phyloP scores from a whole-genome alignment of 2,329 filamentous ascomycete species.

The Phoma herbarum region DNA sequence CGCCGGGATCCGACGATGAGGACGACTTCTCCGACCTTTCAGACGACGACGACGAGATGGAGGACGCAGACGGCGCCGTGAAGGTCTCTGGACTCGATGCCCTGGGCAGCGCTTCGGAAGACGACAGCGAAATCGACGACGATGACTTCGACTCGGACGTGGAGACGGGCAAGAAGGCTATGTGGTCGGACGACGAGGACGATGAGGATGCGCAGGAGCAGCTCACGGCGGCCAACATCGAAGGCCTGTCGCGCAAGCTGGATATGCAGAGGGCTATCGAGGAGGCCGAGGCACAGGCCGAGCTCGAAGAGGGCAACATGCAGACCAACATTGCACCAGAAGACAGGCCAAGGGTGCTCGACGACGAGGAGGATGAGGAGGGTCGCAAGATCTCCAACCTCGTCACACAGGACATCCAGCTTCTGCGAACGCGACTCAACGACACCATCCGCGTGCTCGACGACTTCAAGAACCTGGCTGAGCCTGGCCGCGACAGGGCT shows the following conservation, averaged over 20 bases:
- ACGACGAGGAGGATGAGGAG: slow-evolving; percentile 67
- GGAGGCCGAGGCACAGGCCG: slow-evolving; percentile 82
- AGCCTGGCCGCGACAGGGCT: slow-evolving; percentile 80
- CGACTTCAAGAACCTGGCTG: slow-evolving; percentile 82
- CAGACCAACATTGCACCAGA: slow-evolving; percentile 88
- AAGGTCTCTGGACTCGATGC: slow-evolving; percentile 52
- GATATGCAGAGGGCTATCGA: slow-evolving; percentile 80
- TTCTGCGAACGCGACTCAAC: slow-evolving; percentile 87
- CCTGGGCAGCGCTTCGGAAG: slow-evolving; percentile 50
- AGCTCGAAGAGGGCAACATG: slow-evolving; percentile 83
- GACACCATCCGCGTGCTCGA: slow-evolving; percentile 92
- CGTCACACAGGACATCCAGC: slow-evolving; percentile 82
- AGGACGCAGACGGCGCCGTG: slow-evolving; percentile 48
- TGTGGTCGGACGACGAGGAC: slow-evolving; percentile 98
- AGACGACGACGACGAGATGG: slow-evolving; percentile 55
- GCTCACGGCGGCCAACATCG: slow-evolving; percentile 95
- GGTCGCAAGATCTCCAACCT: slow-evolving; percentile 67
- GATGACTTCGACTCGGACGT: slow-evolving; percentile 66
- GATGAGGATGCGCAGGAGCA: slow-evolving; percentile 89
- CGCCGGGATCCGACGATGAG: slow-evolving; percentile 43
- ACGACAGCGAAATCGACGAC: slow-evolving; percentile 49
- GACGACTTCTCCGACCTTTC: slow-evolving; percentile 47
- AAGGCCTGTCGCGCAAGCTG: slow-evolving; percentile 84
- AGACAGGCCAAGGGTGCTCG: slow-evolving; percentile 73
- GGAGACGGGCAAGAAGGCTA: slow-evolving; percentile 60